Conservation (phyloP, 805 yeast species). For the Scheffersomyces amazonensis region DNA sequence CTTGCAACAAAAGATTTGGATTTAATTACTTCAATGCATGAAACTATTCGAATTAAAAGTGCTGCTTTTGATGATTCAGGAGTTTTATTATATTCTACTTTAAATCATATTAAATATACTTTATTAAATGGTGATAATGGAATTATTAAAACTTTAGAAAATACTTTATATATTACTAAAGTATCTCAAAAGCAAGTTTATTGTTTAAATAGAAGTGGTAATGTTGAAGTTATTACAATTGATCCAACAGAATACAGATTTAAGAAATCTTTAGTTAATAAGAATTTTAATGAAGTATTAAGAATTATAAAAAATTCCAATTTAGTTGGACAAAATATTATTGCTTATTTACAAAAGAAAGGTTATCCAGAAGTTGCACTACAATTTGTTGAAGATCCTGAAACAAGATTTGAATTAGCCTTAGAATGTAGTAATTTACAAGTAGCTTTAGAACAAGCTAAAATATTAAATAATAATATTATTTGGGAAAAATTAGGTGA, state of each 20-base stretch:
- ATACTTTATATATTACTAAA: constrained; percentile 77
- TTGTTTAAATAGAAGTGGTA: constrained; percentile 83
- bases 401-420: constrained; percentile 93
- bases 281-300: constrained; percentile 87
- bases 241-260: constrained; percentile 98
- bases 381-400: constrained; percentile 95
- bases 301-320: constrained; percentile 85
- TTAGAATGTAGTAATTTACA: constrained; percentile 87
- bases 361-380: constrained; percentile 98
- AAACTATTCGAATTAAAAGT: constrained; percentile 93
- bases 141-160: constrained; percentile 86
- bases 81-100: constrained; percentile 87
- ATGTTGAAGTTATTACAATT: constrained; percentile 71
- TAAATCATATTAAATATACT: constrained; percentile 93
- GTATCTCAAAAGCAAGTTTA: constrained; percentile 70
- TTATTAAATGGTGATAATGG: constrained; percentile 94
- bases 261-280: constrained; percentile 87
- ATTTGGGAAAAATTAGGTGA: constrained; percentile 82
- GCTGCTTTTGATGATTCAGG: constrained; percentile 97
- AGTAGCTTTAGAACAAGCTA: constrained; percentile 88
- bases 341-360: constrained; percentile 88
- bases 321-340: constrained; percentile 95
- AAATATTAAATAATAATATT: constrained; percentile 59
- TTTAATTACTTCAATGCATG: constrained; percentile 81
- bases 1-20: constrained; percentile 80